Base-by-base conservation (phyloP, 1,284 basidiomycete species). In the Athelia sp. region DNA sequence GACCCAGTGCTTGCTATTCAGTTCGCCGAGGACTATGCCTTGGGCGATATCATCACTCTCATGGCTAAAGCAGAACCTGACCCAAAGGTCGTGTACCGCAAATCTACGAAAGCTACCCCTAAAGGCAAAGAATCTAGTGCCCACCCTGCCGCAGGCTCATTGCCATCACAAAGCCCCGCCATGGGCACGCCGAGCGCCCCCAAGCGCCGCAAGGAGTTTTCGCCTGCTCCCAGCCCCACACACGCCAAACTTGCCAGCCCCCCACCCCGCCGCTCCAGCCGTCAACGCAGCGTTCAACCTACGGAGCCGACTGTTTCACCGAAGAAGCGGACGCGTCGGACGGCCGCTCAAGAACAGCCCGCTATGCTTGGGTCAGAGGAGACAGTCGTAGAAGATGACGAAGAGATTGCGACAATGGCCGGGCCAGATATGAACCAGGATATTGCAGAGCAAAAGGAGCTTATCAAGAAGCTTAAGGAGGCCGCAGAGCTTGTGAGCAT, bases 11-110 rank as follows among this genome's bases (percentile, higher is more conserved):
- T 87, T n/a, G 93, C 94, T 2, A 63, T 81, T 44, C 78, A 84
- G 53, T 73, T 98, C 34, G 82, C 83, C 3, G 71, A 76, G 14
- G 66, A 70, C 24, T 92, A 92, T 58, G 65, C 64, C n/a, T 72
- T 93, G 13, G 71, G 68, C 11, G 66, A 73, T 24, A 74, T 90
- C 56, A 79, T 90, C 52, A 65, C 75, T 43, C 74, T 80, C 8
- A 83, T 97, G 38, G 79, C 87, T 38, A 75, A 80, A 19, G 90
- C 94, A 4, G 62, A 69, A 1, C 93, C 94, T 1, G 92, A 93
- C 65, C 87, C 90, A 8, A 76, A 74, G 43, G 79, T 75, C 38
- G 82, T 77, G 49, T 94, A 93, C 65, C 82, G 90, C 55, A 82
- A 88, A 59, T 82, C 81, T 3, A 70, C 67, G 49, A 72, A 77